Base-by-base conservation (phyloP, 805 yeast genomes). In the Saturnispora ahearnii region DNA sequence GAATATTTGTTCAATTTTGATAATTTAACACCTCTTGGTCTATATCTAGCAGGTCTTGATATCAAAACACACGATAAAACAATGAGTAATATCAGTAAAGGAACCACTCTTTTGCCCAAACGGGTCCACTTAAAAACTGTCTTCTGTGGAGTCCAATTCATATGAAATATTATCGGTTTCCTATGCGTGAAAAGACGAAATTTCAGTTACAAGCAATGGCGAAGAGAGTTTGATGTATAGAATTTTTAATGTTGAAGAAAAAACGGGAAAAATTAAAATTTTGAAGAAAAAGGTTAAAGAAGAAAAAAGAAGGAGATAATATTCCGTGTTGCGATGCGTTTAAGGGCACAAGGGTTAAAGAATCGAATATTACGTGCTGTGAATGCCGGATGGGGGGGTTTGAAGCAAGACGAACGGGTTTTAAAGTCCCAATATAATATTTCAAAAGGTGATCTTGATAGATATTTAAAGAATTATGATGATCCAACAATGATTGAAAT, bases 311-410 rank as follows among this genome's bases (percentile, higher is more conserved):
- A 30, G 5, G 24, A 15, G 22, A 15, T 30, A 13, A 29, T 5
- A 28, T 13, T 6, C 28, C 26, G 32, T 12, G 15, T 11, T 42
- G 9, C 18, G 18, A 42, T 42, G 45, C 31, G 8, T 7, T 30
- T 31, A 12, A 22, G 29, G 36, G 9, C 45, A 18, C 30, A 31
- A 18, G 49, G 49, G 15, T 22, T 46, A 10, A 29, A 37, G 41
- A 24, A 29, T 26, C 49, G 49, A 15, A 28, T 46, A 38, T 12
- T 31, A 18, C 29, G 38, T 11, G 49, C 49, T 7, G 32, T 46
- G 3, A 22, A 46, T 46, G 44, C 49, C 4, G 36, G 42, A 9
- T 45, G 48, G 48, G 48, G 48, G 15, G 42, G 12, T 45, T 45
- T 38, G 9, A 46, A 41, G 15, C 37, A 31, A 8, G 44, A 40